These are phyloP conservation scores for Pelomyxa schiedti DNA, from an alignment of 78 protist species.

Conservation along the genomic window DNA sequence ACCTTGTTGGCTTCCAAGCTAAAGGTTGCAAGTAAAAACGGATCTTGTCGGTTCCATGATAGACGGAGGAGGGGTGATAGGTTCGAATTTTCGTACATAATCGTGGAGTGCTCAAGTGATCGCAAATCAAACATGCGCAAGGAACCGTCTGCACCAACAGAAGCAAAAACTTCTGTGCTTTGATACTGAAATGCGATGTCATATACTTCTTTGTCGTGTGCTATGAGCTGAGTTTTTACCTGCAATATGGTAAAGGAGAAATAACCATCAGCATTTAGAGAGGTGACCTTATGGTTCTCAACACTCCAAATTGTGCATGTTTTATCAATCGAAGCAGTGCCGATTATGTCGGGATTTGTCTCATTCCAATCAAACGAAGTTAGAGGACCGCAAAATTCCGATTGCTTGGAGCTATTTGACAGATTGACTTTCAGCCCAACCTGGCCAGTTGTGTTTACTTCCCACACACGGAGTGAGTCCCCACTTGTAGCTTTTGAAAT, in stretches of 20 bases:
- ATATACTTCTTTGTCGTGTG: constrained; percentile 97
- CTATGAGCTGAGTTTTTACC: constrained; percentile 92
- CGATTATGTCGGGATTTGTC: constrained; percentile 73
- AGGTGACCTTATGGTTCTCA: constrained; percentile 24
- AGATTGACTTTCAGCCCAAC: constrained; percentile 35
- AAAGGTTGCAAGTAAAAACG: constrained; percentile 85
- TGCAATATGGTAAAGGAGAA: too few species aligned
- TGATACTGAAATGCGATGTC: constrained; percentile 81
- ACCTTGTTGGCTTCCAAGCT: constrained; percentile 63
- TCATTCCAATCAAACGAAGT: constrained; percentile 97
- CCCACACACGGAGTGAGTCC: constrained; percentile 91
- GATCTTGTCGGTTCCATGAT: constrained; percentile 90
- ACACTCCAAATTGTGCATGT: constrained; percentile 94
- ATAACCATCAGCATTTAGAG: too few species aligned
- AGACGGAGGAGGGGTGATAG: constrained; percentile 78
- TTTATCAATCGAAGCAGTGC: constrained; percentile 81
- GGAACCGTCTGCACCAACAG: constrained; percentile 92
- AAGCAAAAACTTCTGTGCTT: constrained; percentile 67
- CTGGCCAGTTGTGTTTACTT: constrained; percentile 25
- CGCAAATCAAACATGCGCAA: constrained; percentile 94
- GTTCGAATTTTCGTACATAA: constrained; percentile 82
- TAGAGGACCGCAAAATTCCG: constrained; percentile 93
- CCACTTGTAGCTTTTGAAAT: too few species aligned
- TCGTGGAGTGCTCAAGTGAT: constrained; percentile 88
- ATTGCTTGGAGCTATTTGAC: constrained; percentile 59